Evolutionary conservation across 805 yeast species (phyloP), one percentile per base, ranked within the genome.

Genomic region (Sugiyamaella lignohabitans): DNA sequence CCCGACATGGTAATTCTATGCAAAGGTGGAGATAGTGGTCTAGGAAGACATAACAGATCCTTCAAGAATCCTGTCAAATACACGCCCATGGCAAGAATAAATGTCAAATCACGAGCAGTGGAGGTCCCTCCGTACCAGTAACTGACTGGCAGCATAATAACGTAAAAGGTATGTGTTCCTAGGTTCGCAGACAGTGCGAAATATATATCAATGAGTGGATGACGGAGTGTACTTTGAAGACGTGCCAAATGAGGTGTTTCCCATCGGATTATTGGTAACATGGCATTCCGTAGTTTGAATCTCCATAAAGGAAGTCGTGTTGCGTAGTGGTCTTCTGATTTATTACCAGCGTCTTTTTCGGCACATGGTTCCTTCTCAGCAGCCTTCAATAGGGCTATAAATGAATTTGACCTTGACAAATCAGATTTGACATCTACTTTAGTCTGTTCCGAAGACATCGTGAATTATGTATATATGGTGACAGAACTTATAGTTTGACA

Each of bases 151-250:
- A 91, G 72, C 79, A 87, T 80, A 42, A 91, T 62, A 42, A 93
- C 95, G 62, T 91, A 91, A 62, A 93, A 93, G 0, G 96, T 87
- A 65, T 91, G 98, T 3, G 95, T 78, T 0, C 96, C 98, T 52
- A 93, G 70, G 56, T 84, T 81, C 16, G 98, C 96, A 2, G 95
- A 77, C 71, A 86, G 79, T 5, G 94, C 84, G 65, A 91, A 91
- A 58, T 84, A 93, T 21, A 71, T 58, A 65, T 89, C 97, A 43
- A 81, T 64, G 16, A 63, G 42, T 1, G 78, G 71, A 34, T 65
- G 61, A 48, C 95, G 70, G 10, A 53, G 57, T 3, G 48, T 40
- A 3, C 57, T 45, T 67, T 91, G 98, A 49, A 86, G 65, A 3
- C 54, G 53, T 6, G 73, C 69, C n/a, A 91, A 63, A 1, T 74